phyloP scores from a whole-genome alignment of 2,329 filamentous ascomycete species.

The Ramichloridium luteum region DNA sequence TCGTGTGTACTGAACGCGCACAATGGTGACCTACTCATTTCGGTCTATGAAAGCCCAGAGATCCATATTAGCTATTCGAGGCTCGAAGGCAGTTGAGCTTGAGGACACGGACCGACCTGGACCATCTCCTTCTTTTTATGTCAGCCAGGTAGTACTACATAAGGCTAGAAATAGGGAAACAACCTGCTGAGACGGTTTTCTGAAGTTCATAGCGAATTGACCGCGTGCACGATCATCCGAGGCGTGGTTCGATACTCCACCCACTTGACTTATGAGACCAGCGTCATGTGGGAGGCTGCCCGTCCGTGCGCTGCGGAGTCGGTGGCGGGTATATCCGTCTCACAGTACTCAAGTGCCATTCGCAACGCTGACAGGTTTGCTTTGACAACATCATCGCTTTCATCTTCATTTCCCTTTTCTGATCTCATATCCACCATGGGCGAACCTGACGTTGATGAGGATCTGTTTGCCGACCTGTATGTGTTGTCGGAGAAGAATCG shows the following conservation, averaged over 20 bases:
- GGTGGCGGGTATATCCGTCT: too few species aligned
- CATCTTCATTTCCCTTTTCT: conserved; percentile 2
- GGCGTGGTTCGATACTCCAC: too few species aligned
- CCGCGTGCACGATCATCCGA: too few species aligned
- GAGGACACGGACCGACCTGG: conserved; percentile 76
- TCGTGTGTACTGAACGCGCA: background rate
- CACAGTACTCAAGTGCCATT: too few species aligned
- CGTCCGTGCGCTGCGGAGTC: too few species aligned
- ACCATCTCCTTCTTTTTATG: conserved; percentile 76
- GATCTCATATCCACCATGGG: conserved; percentile 48
- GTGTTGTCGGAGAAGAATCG: conserved; percentile 26
- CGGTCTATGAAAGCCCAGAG: conserved; percentile 25
- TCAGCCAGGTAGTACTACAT: conserved; percentile 1
- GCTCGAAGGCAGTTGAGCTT: conserved; percentile 14
- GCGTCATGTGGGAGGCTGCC: too few species aligned
- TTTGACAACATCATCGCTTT: too few species aligned
- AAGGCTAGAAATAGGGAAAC: conserved; percentile 8
- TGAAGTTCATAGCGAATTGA: conserved; percentile 37
- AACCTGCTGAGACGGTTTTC: conserved; percentile 32
- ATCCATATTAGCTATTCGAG: conserved; percentile 29
- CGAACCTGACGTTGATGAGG: conserved; percentile 78
- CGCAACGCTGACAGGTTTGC: too few species aligned
- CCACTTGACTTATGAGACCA: too few species aligned
- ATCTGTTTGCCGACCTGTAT: conserved; percentile 92
- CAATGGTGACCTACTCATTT: conserved; percentile 23